Evolutionary conservation across 768 basidiomycete genomes (phyloP), one percentile per base, ranked within the genome.

Genomic region (Auricularia auricula-judae): DNA sequence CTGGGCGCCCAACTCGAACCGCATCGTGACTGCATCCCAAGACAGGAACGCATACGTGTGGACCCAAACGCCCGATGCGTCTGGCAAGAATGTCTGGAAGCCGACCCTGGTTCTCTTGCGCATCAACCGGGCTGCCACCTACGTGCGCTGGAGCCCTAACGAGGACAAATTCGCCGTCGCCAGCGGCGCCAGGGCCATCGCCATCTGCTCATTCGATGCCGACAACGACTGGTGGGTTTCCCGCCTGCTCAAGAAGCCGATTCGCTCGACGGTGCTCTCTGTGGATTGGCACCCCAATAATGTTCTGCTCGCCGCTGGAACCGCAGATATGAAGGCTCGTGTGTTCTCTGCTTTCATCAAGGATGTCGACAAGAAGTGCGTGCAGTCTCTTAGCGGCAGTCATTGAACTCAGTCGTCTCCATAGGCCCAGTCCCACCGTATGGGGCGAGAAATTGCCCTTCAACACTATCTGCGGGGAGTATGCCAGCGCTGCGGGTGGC

Each of bases 181-280:
- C 3, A 94, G 91, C 68, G 97, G 97, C 66, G 97, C 96, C 47
- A 92, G 96, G 47, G 90, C 94, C 42, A 95, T 98, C 70, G 92
- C 94, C 11, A 84, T 99, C 61, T 99, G 97, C 74, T 95, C 91
- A 18, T 99, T 97, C 72, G 97, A 99, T 73, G 82, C 89, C 10
- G 97, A 99, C 79, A 95, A 90, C 77, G 90, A 99, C 74, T 99
- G 97, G 97, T 99, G 97, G 97, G 92, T 97, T 3, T 88, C 95
- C 18, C 93, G 92, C 73, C 89, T 89, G 66, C 79, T 99, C 74
- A 99, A 98, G 86, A 98, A 98, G 76, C 97, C 97, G 33, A 89
- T 99, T 71, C 78, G 93, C 67, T 93, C 93, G 3, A 99, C 97
- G 1, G 95, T 99, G 14, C 80, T 98, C 51, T 85, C 87, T 3